Conservation (phyloP, 805 yeast species). For the Kodamaea neixiangensis region DNA sequence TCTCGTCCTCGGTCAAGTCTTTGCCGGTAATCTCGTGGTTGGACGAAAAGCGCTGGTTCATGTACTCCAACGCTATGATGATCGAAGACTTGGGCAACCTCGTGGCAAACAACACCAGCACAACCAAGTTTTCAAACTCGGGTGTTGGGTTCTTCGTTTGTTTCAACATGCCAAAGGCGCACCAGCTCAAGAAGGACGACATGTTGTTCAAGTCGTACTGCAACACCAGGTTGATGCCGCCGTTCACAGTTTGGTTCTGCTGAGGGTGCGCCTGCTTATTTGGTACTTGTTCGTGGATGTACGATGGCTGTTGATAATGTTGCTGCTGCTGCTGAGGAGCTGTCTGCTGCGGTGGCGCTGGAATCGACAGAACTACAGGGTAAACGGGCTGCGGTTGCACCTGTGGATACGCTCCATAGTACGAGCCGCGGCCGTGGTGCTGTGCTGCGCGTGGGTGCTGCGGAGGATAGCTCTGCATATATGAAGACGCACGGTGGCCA, state of each 20-base stretch:
- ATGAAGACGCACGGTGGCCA: conserved; percentile 39
- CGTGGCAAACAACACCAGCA: conserved; percentile 78
- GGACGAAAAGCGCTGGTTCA: conserved; percentile 58
- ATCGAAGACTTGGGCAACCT: conserved; percentile 84
- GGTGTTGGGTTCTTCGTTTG: conserved; percentile 46
- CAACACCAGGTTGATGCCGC: conserved; percentile 76
- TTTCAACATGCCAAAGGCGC: conserved; percentile 67
- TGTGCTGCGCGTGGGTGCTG: conserved; percentile 19
- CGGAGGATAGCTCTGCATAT: conserved; percentile 27
- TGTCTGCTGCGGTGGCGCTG: conserved; percentile 5
- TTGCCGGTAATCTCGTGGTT: conserved; percentile 16
- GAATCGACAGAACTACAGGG: conserved; percentile 2
- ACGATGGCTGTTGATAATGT: conserved; percentile 8
- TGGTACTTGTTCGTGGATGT: conserved; percentile 1
- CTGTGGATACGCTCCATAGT: conserved; percentile 13
- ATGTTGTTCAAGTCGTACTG: conserved; percentile 79
- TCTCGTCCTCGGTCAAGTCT: conserved; percentile 31
- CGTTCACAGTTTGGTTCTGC: conserved; percentile 34
- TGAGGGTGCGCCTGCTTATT: conserved; percentile 6
- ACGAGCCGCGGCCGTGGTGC: conserved; percentile 12
- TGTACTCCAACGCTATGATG: conserved; percentile 74
- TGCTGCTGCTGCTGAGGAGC: conserved; percentile 8
- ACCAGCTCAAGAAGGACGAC: conserved; percentile 79
- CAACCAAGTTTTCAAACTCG: conserved; percentile 59
- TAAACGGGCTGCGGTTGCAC: conserved; percentile 8